These are phyloP conservation scores for Kewa caespitosa DNA, from an alignment of 179 eudicot genomes.

Conservation along the genomic window DNA sequence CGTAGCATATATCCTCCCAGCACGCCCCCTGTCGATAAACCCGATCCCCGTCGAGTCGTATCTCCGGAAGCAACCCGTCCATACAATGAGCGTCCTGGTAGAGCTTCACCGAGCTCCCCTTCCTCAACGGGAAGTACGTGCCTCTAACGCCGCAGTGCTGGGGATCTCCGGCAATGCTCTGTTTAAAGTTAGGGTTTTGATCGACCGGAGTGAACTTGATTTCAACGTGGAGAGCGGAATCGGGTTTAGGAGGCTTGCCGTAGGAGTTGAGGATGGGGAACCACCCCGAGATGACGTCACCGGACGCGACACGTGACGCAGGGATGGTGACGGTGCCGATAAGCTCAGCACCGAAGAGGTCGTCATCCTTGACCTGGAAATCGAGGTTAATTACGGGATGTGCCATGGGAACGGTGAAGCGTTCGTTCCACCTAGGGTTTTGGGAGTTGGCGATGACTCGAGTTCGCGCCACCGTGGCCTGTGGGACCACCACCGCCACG, in stretches of 20 bases:
- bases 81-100: slow-evolving; percentile 79
- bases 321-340: slow-evolving; percentile 62
- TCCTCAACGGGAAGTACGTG: slow-evolving; percentile 69
- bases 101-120: slow-evolving; percentile 52
- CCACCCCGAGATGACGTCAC: slow-evolving; percentile 63
- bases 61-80: slow-evolving; percentile 52
- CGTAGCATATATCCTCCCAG: slow-evolving; percentile 94
- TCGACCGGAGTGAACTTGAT: slow-evolving; percentile 49
- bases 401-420: slow-evolving; percentile 61
- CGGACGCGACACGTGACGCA: slow-evolving; percentile 43
- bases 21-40: slow-evolving; percentile 51
- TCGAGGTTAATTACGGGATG: slow-evolving; percentile 55
- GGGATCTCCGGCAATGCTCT: slow-evolving; percentile 40
- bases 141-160: slow-evolving; percentile 45
- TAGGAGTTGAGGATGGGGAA: slow-evolving; percentile 40
- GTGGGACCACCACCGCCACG: slow-evolving; percentile 66
- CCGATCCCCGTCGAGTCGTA: slow-evolving; percentile 49
- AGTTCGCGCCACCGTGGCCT: slow-evolving; percentile 80
- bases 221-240: slow-evolving; percentile 44
- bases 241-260: slow-evolving; percentile 65
- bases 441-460: slow-evolving; percentile 68
- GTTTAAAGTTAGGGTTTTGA: slow-evolving; percentile 32
- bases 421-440: slow-evolving; percentile 67
- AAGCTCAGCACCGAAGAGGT: slow-evolving; percentile 74
- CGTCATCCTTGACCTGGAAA: slow-evolving; percentile 79